phyloP scores from a whole-genome alignment of 169 alveolate species.

The Plasmodium coatneyi region DNA sequence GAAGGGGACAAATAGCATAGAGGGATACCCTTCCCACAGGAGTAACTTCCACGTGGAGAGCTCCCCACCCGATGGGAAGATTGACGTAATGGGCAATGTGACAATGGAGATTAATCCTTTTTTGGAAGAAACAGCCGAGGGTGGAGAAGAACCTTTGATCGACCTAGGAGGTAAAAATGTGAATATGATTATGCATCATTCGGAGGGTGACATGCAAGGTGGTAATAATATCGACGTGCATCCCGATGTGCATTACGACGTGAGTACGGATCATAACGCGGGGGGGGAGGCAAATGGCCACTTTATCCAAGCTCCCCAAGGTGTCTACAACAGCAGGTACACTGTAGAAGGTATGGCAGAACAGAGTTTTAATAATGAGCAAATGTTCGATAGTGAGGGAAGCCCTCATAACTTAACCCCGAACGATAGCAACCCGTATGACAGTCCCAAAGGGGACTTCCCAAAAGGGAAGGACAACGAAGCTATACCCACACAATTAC shows the following conservation, averaged over 20 bases:
- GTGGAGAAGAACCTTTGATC: not conserved
- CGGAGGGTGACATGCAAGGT: not conserved
- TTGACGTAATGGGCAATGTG: conserved; percentile 1
- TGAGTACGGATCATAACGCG: not conserved
- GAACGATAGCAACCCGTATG: not conserved
- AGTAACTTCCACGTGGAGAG: not conserved
- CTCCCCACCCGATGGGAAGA: not conserved
- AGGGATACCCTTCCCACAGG: not conserved
- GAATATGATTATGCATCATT: not conserved
- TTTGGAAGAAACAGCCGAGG: not conserved
- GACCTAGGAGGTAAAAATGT: not conserved
- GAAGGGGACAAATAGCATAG: not conserved
- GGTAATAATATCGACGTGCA: not conserved
- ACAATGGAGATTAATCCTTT: not conserved
- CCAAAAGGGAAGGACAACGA: not conserved
- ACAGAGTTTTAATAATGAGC: not conserved
- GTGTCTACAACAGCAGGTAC: not conserved
- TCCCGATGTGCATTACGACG: not conserved
- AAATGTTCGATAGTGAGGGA: not conserved
- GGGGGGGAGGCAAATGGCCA: not conserved
- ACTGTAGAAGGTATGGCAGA: not conserved
- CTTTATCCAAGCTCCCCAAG: not conserved
- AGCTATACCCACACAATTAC: not conserved
- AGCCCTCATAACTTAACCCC: not conserved
- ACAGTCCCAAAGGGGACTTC: not conserved